These are phyloP conservation scores for Thermochaetoides thermophila DNA, from an alignment of 495 filamentous ascomycete species.

Conservation along the genomic window DNA sequence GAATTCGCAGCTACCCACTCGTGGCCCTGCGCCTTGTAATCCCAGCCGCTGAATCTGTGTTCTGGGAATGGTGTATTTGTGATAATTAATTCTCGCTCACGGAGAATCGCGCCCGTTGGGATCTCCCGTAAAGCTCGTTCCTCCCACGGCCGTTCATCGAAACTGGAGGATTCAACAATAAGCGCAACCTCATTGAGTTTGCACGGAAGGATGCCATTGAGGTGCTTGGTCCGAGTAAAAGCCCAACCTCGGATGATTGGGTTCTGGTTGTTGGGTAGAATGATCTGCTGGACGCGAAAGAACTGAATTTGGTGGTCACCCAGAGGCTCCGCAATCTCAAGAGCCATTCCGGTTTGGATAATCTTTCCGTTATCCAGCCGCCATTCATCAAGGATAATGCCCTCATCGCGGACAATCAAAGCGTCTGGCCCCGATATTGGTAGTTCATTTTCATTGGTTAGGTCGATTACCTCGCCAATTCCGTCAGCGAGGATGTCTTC, in stretches of 20 bases:
- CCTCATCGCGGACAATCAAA: background rate
- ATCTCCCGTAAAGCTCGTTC: conserved; percentile 34
- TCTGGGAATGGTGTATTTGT: conserved; percentile 38
- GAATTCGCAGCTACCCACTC: conserved; percentile 15
- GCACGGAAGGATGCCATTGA: background rate
- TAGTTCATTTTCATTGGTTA: conserved; percentile 2
- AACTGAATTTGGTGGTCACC: conserved; percentile 1
- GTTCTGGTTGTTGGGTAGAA: background rate
- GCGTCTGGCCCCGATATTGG: no score
- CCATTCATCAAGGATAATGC: background rate
- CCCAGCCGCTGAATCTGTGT: conserved; percentile 10
- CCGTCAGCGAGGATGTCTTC: background rate
- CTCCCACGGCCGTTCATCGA: conserved; percentile 22
- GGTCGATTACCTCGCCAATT: conserved; percentile 5
- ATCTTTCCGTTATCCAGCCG: background rate
- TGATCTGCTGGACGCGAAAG: no score
- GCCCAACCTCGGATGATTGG: conserved; percentile 4
- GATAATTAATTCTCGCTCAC: conserved; percentile 27
- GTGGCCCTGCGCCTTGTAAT: background rate
- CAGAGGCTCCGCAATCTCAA: background rate
- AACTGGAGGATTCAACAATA: conserved; percentile 30
- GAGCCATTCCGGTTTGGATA: background rate
- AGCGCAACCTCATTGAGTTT: conserved; percentile 28
- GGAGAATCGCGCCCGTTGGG: conserved; percentile 17
- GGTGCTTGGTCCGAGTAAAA: background rate